Evolutionary conservation across 306 rosid genomes (phyloP).

Genomic region (Sicyos baderoa): DNA sequence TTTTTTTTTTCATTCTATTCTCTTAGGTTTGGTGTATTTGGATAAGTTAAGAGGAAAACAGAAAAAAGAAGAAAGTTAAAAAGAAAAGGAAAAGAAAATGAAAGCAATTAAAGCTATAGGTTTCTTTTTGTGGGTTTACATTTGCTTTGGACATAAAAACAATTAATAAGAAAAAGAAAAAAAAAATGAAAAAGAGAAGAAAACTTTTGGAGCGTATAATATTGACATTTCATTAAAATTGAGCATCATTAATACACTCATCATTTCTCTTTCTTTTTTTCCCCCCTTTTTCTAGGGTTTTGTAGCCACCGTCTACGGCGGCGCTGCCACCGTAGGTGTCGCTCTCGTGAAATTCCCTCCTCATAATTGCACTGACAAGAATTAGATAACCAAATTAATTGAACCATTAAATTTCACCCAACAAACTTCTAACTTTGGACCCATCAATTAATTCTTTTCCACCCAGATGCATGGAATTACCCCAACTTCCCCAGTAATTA

Average conservation of each 20-base stretch:
- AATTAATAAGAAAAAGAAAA: no score
- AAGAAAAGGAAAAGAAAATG: neutral
- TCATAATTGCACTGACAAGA: neutral
- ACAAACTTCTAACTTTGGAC: neutral
- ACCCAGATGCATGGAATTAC: no score
- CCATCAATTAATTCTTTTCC: no score
- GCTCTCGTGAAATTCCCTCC: slow-evolving; percentile 11
- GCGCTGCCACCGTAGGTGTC: slow-evolving; percentile 19
- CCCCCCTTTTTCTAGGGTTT: neutral
- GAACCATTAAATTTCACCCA: neutral
- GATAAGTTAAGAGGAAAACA: neutral
- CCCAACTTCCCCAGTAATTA: no score
- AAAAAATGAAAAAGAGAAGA: no score
- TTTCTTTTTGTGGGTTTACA: neutral
- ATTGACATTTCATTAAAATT: slow-evolving; percentile 7
- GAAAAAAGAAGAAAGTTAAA: neutral
- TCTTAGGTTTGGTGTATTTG: neutral
- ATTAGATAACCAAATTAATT: neutral
- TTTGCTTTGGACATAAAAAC: neutral
- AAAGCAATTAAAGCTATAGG: neutral
- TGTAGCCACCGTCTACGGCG: slow-evolving; percentile 18
- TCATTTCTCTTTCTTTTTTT: neutral
- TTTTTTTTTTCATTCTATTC: no score
- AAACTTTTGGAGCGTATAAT: slow-evolving; percentile 8
- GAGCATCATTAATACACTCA: neutral